Conservation (phyloP, 805 yeast genomes). For the Metschnikowia shivogae region DNA sequence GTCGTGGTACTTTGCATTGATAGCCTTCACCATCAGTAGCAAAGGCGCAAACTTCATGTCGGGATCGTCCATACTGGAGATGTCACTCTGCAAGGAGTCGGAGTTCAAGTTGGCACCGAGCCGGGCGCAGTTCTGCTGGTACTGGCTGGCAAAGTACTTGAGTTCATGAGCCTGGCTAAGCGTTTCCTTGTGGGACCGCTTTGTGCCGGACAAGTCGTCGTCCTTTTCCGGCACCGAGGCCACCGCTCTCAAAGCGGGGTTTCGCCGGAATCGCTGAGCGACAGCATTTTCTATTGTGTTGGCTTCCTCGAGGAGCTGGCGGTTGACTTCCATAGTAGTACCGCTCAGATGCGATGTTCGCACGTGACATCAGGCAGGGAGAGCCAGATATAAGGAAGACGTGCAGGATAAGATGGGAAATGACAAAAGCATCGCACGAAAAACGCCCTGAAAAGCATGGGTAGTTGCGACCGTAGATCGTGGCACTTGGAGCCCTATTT, state of each 20-base stretch:
- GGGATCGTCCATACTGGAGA: constrained; percentile 17
- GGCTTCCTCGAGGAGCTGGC: constrained; percentile 52
- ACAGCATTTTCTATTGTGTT: constrained; percentile 70
- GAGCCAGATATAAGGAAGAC: too few species aligned
- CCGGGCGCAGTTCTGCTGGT: constrained; percentile 22
- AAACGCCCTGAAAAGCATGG: too few species aligned
- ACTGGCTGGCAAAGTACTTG: constrained; percentile 45
- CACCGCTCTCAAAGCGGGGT: constrained; percentile 49
- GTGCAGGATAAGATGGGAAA: too few species aligned
- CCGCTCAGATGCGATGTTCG: constrained; percentile 1
- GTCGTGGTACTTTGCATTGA: constrained; percentile 20
- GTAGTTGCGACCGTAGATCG: too few species aligned
- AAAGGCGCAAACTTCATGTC: constrained; percentile 31
- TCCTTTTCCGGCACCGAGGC: constrained; percentile 9
- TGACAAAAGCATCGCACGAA: too few species aligned
- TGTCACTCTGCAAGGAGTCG: constrained; percentile 10
- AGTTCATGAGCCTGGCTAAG: constrained; percentile 68
- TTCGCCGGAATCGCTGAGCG: constrained; percentile 53
- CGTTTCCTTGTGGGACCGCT: constrained; percentile 48
- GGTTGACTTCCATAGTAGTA: constrained; percentile 27
- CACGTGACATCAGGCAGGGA: neutral
- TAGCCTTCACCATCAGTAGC: constrained; percentile 18
- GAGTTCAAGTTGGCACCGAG: constrained; percentile 3
- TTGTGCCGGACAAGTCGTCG: constrained; percentile 19
- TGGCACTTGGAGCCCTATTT: too few species aligned